phyloP scores from a whole-genome alignment of 1,284 basidiomycete species.

The Anthracocystis panici-leucophaei region DNA sequence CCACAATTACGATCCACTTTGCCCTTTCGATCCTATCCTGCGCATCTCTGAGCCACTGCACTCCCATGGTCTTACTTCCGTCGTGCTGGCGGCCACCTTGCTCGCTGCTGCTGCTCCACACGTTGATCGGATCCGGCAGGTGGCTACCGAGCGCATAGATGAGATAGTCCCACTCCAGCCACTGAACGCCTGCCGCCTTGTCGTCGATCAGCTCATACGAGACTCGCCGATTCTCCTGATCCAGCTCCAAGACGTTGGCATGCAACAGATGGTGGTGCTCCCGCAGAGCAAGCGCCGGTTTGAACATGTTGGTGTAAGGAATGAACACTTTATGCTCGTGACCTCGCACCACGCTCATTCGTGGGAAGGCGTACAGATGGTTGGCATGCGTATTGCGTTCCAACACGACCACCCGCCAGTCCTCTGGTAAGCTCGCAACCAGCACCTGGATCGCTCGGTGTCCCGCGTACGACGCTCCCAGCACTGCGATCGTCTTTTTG shows the following conservation, averaged over 20 bases:
- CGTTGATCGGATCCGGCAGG: constrained; percentile 49
- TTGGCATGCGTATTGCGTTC: constrained; percentile 77
- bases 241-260: constrained; percentile 26
- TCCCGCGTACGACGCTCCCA: constrained; percentile 62
- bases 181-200: constrained; percentile 9
- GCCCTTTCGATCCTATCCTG: constrained; percentile 35
- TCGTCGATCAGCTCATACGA: constrained; percentile 29
- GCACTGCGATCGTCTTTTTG: constrained; percentile 20
- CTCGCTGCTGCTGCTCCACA: constrained; percentile 32
- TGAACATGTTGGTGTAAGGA: constrained; percentile 75
- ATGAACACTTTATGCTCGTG: constrained; percentile 75
- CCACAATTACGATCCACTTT: constrained; percentile 37
- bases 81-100: constrained; percentile 10
- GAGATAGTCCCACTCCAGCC: constrained; percentile 40
- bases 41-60: constrained; percentile 41
- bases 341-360: constrained; percentile 70
- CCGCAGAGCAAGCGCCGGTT: constrained; percentile 8
- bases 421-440: constrained; percentile 74
- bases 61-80: constrained; percentile 38
- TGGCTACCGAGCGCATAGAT: constrained; percentile 51
- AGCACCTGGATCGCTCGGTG: constrained; percentile 75
- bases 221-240: constrained; percentile 6
- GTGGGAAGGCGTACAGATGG: constrained; percentile 72
- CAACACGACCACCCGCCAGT: constrained; percentile 78
- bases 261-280: constrained; percentile 22